Conservation (phyloP, 805 yeast genomes). For the Kazachstania psychrophila region DNA sequence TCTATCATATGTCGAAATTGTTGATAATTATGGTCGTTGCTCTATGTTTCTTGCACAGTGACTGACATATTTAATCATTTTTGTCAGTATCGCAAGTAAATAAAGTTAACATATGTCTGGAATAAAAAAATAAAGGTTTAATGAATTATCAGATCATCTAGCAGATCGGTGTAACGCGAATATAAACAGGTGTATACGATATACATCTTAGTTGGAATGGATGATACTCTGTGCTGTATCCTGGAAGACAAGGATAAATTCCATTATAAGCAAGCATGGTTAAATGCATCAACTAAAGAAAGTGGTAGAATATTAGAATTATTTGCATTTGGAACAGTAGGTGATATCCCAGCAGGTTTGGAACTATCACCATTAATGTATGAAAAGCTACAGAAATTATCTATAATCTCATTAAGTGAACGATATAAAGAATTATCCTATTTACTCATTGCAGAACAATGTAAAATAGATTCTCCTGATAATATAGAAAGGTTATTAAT, state of each 20-base stretch:
- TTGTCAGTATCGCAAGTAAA: too few species aligned
- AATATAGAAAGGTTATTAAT: constrained; percentile 19
- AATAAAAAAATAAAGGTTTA: too few species aligned
- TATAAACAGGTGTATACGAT: too few species aligned
- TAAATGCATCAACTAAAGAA: constrained; percentile 5
- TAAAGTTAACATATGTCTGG: too few species aligned
- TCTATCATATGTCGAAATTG: too few species aligned
- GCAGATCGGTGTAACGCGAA: too few species aligned
- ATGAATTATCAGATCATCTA: too few species aligned
- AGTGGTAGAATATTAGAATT: constrained; percentile 17
- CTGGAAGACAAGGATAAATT: constrained; percentile 16
- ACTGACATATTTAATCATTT: too few species aligned
- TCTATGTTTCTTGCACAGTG: too few species aligned
- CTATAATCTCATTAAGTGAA: constrained; percentile 18
- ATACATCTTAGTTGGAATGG: too few species aligned
- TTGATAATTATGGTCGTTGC: too few species aligned
- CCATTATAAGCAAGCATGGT: constrained; percentile 24
- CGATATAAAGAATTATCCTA: constrained; percentile 11
- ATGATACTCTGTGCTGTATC: too few species aligned
- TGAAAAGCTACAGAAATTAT: constrained; percentile 17
- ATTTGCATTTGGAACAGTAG: constrained; percentile 22
- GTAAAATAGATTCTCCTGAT: constrained; percentile 8
- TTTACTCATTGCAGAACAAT: constrained; percentile 8
- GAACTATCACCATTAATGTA: constrained; percentile 11
- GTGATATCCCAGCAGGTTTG: constrained; percentile 9